A percentile compares a stretch with the other conserved stretches of the same genome.
Conservation (phyloP, 2,329 filamentous ascomycete genomes). For the Pleurostoma richardsiae region DNA sequence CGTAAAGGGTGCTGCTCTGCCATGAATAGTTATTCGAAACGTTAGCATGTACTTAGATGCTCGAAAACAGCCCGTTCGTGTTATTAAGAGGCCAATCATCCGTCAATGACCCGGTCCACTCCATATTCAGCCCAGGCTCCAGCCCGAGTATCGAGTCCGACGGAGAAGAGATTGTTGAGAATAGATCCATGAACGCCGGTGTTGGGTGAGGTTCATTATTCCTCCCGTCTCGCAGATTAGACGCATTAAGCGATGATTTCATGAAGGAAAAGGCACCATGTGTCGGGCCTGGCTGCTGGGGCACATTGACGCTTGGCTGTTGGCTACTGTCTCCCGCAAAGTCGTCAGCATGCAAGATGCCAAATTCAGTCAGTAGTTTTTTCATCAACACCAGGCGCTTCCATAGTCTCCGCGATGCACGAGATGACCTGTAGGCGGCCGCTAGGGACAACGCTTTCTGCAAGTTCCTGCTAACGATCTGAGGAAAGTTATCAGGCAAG, state of each 20-base stretch:
- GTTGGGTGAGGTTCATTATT: background rate
- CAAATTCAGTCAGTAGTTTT: background rate
- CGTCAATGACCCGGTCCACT: background rate
- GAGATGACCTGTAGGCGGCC: background rate
- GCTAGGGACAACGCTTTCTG: conserved; percentile 1
- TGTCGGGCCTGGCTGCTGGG: background rate
- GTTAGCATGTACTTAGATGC: background rate
- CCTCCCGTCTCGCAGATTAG: background rate
- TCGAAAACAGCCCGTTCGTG: background rate
- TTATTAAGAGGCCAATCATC: background rate
- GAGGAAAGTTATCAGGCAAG: background rate
- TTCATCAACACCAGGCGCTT: background rate
- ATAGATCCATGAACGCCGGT: background rate
- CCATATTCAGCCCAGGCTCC: background rate
- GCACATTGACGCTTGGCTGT: background rate
- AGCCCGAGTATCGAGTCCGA: background rate
- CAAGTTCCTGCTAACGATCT: conserved; percentile 1
- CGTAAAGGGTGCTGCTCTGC: too few species aligned
- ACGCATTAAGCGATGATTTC: background rate
- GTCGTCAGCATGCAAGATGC: background rate
- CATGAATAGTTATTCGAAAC: too few species aligned
- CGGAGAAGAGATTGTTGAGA: background rate
- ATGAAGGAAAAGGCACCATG: background rate
- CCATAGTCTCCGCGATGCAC: background rate
- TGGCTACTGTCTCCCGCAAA: background rate